phyloP scores from a whole-genome alignment of 805 yeast genomes.

The Hermanozyma aechmeae region DNA sequence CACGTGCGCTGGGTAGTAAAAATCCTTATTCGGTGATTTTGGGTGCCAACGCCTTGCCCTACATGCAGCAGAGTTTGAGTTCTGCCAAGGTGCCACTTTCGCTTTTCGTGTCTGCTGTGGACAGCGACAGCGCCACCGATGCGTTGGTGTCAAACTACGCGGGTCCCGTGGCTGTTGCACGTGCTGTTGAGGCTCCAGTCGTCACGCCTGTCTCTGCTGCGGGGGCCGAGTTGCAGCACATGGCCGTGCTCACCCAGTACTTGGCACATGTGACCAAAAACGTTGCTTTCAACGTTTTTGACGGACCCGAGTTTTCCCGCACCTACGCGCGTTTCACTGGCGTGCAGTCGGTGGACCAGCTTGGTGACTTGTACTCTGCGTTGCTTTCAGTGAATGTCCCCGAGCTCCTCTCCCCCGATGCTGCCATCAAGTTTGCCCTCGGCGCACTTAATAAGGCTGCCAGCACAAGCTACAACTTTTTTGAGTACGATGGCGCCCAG shows the following conservation, averaged over 20 bases:
- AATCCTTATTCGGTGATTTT: slow-evolving; percentile 41
- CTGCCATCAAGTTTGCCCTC: slow-evolving; percentile 39
- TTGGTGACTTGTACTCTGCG: slow-evolving; percentile 29
- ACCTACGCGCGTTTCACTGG: slow-evolving; percentile 39
- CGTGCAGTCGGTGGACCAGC: slow-evolving; percentile 32
- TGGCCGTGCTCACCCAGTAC: slow-evolving; percentile 54
- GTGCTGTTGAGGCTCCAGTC: slow-evolving; percentile 55
- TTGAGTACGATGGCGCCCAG: slow-evolving; percentile 60
- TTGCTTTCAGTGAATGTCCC: slow-evolving; percentile 19
- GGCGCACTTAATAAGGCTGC: slow-evolving; percentile 41
- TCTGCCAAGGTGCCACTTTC: slow-evolving; percentile 42
- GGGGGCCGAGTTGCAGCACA: slow-evolving; percentile 56
- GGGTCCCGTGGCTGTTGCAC: slow-evolving; percentile 52
- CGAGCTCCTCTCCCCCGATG: slow-evolving; percentile 16
- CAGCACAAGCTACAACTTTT: slow-evolving; percentile 47
- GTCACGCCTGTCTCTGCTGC: slow-evolving; percentile 51
- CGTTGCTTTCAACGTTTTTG: slow-evolving; percentile 68
- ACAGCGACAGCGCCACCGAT: slow-evolving; percentile 46
- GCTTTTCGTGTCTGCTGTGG: slow-evolving; percentile 69
- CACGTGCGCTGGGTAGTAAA: slow-evolving; percentile 2
- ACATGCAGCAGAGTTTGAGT: slow-evolving; percentile 54
- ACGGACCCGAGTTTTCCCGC: slow-evolving; percentile 61
- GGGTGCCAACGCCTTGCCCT: slow-evolving; percentile 59
- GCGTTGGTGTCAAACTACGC: slow-evolving; percentile 57
- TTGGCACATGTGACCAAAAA: slow-evolving; percentile 39